Base-by-base conservation (phyloP, 805 yeast species). In the Candida alai region DNA sequence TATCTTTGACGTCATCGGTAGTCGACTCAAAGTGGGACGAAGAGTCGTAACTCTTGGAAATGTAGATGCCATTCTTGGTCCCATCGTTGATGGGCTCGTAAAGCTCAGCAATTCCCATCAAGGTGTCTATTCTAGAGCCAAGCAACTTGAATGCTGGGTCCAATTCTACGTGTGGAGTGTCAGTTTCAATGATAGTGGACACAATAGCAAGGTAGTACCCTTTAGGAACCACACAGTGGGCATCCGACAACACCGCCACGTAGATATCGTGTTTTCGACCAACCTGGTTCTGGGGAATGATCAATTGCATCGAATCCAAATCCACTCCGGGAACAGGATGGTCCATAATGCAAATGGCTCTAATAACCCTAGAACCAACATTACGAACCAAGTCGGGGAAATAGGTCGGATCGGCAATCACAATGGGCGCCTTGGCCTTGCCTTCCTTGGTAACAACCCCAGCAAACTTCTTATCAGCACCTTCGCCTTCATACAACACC, bases 381-480 rank as follows among this genome's bases (percentile, higher is more conserved):
- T 78, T 70, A 50, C 73, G 70, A 30, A 84, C 93, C 55, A 73
- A 77, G 30, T 78, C 80, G 3, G 97, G 96, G 78, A 93, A 93
- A 54, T 93, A 93, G 13, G 97, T 90, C 39, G 98, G 98, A 60
- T 93, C 98, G 17, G 96, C 96, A 64, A 93, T 88, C 22, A 93
- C 94, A 39, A 88, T 66, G 42, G 95, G 95, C 0, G 98, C 96
- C 51, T 77, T 82, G 11, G 96, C 96, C 26, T 72, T 72, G 43
- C 96, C 97, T 50, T 88, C 93, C 44, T 89, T 93, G 32, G 96
- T 84, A 48, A 79, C 78, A 30, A 93, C 95, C 39, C 97, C 97
- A 19, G 70, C 68, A 47, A 88, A 87, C 53, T 78, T 82, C 22
- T 29, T 34, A 13, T 37, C 32, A 36, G 54, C 54, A 18, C 74